Conservation (phyloP, 306 rosid species). For the Prosopis cineraria region DNA sequence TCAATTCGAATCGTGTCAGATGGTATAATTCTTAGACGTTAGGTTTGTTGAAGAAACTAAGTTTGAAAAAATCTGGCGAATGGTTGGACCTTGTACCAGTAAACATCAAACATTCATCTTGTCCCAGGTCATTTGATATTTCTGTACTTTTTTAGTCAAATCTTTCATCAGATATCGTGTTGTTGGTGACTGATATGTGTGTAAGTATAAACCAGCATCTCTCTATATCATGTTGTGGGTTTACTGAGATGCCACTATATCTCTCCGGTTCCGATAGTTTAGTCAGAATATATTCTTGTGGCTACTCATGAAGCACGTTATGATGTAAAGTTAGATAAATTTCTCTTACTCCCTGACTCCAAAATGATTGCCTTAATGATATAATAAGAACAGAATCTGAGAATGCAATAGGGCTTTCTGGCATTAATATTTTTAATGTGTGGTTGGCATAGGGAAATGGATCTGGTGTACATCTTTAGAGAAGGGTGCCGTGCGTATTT, state of each 20-base stretch:
- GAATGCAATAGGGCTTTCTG: background rate
- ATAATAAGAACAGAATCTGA: background rate
- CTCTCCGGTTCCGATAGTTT: background rate
- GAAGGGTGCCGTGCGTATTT: background rate
- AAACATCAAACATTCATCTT: background rate
- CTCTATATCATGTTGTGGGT: background rate
- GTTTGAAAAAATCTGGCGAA: background rate
- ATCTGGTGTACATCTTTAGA: background rate
- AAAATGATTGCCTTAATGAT: background rate
- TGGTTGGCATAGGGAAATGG: background rate
- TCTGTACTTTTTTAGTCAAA: background rate
- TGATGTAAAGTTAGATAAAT: background rate
- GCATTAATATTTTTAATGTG: background rate
- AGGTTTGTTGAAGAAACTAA: background rate
- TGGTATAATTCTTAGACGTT: background rate
- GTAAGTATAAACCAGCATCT: background rate
- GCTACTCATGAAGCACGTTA: background rate
- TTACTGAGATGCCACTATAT: background rate
- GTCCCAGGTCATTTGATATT: background rate
- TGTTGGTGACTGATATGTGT: slow-evolving; percentile 2
- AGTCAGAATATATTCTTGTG: no score
- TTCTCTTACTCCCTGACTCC: background rate
- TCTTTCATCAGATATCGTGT: background rate
- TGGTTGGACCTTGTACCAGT: background rate
- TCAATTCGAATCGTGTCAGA: background rate